These are phyloP conservation scores for Vitis vinifera DNA, from an alignment of 164 flowering plant species.

Conservation along the genomic window DNA sequence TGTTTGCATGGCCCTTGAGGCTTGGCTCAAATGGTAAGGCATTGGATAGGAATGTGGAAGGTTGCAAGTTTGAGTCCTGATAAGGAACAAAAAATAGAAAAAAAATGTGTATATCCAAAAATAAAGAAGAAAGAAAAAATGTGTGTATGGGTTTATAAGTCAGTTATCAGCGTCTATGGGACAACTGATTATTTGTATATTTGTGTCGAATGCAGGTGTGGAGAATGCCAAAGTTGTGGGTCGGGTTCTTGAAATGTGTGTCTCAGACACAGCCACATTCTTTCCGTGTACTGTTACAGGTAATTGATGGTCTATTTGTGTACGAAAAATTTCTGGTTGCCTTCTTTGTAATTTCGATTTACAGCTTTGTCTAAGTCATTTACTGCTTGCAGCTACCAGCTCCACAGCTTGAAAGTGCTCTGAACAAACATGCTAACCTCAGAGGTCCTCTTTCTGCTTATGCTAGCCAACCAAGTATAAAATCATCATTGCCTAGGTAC, in stretches of 20 bases:
- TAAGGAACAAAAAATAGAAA: no score
- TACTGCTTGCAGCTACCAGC: slow-evolving; percentile 80
- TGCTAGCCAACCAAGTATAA: slow-evolving; percentile 68
- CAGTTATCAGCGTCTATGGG: not conserved
- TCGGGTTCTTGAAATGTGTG: slow-evolving; percentile 93
- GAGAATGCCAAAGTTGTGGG: slow-evolving; percentile 98
- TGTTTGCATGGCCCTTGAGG: not conserved
- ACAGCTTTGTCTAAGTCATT: not conserved
- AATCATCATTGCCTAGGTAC: slow-evolving; percentile 73
- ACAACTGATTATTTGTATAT: not conserved
- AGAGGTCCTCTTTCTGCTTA: slow-evolving; percentile 70
- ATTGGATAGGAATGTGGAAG: no score
- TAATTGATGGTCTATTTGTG: slow-evolving; percentile 15
- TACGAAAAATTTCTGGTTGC: not conserved
- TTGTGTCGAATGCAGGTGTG: slow-evolving; percentile 58
- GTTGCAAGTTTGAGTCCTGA: no score
- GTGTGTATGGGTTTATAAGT: not conserved
- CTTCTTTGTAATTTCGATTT: not conserved
- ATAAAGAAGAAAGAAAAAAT: no score
- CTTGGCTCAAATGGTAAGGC: no score
- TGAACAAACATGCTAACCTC: slow-evolving; percentile 66
- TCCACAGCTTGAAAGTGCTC: slow-evolving; percentile 82
- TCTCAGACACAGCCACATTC: slow-evolving; percentile 98
- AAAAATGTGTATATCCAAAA: no score
- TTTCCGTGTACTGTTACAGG: slow-evolving; percentile 79